Base-by-base conservation (phyloP, 2,329 filamentous ascomycete genomes). In the Trichocomaceae sp. region DNA sequence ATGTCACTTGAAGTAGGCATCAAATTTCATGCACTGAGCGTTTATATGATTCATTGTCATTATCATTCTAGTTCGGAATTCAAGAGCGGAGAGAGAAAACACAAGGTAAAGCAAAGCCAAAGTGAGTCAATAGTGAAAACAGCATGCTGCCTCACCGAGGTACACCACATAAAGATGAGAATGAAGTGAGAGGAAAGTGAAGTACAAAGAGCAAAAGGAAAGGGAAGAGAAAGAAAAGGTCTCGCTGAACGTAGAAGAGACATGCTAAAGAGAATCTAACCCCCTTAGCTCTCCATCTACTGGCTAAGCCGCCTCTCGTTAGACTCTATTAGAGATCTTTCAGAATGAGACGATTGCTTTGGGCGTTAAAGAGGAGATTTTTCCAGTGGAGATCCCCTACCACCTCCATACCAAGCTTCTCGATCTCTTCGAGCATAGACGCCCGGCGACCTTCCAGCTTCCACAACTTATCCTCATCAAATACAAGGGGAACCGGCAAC, bases 1-100 rank as follows among this genome's bases (percentile, higher is more conserved):
- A 41, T 59, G 2, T 58, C 60, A 1, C 55, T 7, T 26, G 23
- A 26, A 7, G 23, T 26, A 53, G 1, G 52, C 53, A 7, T 55
- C 3, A 54, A 59, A 10, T 63, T 63, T 35, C 62, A 61, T 22
- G 61, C 57, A 2, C 44, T 63, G 50, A 55, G 62, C 35, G 19
- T 62, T n/a, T 29, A n/a, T 37, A 39, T 35, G 5, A 35, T 35
- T 35, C 31, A 35, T 15, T 35, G 2, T 33, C 9, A 35, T 35
- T 39, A 37, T 4, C 35, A 39, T 39, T 39, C n/a, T n/a, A n/a
- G 12, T 37, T 37, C n/a, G 15, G 9, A 9, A n/a, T 39, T 17
- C 15, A 39, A 39, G 35, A 8, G n/a, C 19, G 13, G n/a, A 39
- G 35, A 13, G 9, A 35, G 35, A 13, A 2, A 35, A 2, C 12